A percentile compares a stretch with the other conserved stretches of the same genome.
Conservation (phyloP, 768 basidiomycete species). For the Clitopilus hobsonii region DNA sequence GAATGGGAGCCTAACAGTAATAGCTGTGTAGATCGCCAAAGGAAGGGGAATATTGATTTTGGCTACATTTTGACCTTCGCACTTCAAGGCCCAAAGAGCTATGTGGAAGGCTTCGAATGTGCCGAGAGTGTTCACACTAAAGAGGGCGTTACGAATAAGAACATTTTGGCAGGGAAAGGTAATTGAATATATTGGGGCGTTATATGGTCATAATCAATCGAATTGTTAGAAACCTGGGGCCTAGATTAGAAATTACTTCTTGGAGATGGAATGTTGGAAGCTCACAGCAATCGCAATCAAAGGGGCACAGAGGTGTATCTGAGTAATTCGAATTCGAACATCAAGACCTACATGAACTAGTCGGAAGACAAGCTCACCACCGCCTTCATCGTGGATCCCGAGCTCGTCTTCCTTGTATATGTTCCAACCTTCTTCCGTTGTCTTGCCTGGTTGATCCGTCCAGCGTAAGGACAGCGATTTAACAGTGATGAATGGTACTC, state of each 20-base stretch:
- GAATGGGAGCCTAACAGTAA: background rate
- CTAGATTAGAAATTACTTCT: background rate
- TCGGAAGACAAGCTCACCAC: conserved; percentile 47
- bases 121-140: conserved; percentile 30
- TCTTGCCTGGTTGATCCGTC: conserved; percentile 49
- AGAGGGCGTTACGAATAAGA: too few relatives aligned
- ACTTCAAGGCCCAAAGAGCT: conserved; percentile 34
- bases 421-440: conserved; percentile 74
- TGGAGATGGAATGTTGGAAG: background rate
- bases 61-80: conserved; percentile 64
- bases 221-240: conserved; percentile 18
- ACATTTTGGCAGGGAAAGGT: too few relatives aligned
- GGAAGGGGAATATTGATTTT: conserved; percentile 27
- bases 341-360: conserved; percentile 14
- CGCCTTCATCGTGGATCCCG: conserved; percentile 60
- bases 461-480: conserved; percentile 1
- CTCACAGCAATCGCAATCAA: conserved; percentile 88
- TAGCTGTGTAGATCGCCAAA: background rate
- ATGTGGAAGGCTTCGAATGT: conserved; percentile 55
- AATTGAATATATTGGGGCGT: too few relatives aligned
- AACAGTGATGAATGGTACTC: conserved; percentile 22
- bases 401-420: conserved; percentile 85
- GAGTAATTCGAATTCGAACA: conserved; percentile 15
- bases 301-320: conserved; percentile 85
- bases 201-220: too few relatives aligned